phyloP scores from a whole-genome alignment of 164 flowering plant species.

The Cinnamomum micranthum region DNA sequence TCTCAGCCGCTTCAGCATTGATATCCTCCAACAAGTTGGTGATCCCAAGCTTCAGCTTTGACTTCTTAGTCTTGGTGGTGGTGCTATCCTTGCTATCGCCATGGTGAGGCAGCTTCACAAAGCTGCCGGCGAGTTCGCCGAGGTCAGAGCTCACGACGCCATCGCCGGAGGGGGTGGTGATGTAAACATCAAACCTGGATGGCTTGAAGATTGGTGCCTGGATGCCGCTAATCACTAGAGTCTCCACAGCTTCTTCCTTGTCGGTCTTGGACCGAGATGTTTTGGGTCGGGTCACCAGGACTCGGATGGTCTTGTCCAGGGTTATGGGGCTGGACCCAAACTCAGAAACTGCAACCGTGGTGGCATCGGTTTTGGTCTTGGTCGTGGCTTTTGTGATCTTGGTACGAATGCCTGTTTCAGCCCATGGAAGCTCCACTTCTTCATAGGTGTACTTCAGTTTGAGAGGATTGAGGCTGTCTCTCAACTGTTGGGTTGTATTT shows the following conservation, averaged over 20 bases:
- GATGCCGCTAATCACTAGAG: not conserved
- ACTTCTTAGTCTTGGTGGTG: not conserved
- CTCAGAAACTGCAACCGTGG: not conserved
- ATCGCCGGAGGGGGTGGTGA: not conserved
- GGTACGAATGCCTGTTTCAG: not conserved
- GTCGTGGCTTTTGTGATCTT: not conserved
- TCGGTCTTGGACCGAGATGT: not conserved
- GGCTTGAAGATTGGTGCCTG: too few relatives aligned
- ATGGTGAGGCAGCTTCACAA: not conserved
- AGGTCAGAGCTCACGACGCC: not conserved
- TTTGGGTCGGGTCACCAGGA: not conserved
- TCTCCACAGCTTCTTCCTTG: not conserved
- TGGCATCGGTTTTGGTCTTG: not conserved
- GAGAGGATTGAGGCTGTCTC: not conserved
- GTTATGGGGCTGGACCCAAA: not conserved
- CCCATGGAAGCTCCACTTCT: slow-evolving; percentile 1
- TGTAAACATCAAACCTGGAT: not conserved
- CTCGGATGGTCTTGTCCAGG: slow-evolving; percentile 1
- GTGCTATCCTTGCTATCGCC: not conserved
- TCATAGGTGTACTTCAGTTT: not conserved
- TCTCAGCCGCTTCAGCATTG: not conserved
- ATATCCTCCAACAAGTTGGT: slow-evolving; percentile 1
- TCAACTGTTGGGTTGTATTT: not conserved
- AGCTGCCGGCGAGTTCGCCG: not conserved
- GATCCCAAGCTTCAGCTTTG: not conserved